Evolutionary conservation across 345 rosid genomes (phyloP).

Genomic region (Rubroshorea leprosula): DNA sequence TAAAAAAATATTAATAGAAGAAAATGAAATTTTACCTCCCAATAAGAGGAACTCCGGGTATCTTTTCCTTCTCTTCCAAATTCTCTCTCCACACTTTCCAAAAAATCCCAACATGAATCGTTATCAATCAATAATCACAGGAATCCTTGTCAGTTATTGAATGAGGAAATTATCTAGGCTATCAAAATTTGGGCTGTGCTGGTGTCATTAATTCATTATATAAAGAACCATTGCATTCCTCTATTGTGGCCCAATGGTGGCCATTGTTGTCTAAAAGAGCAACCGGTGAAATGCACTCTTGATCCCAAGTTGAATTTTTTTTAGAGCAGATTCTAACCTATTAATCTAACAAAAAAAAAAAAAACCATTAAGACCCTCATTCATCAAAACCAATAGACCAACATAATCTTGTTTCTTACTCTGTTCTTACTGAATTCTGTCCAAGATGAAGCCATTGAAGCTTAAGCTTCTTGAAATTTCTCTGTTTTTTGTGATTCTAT

Average conservation of each 20-base stretch:
- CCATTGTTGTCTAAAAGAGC: too few relatives aligned
- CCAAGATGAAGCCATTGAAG: constrained; percentile 23
- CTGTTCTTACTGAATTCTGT: constrained; percentile 1
- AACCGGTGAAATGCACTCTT: too few relatives aligned
- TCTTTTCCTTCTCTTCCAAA: too few relatives aligned
- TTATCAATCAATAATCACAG: neutral
- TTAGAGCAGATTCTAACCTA: too few relatives aligned
- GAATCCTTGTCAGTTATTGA: constrained; percentile 3
- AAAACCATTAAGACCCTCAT: neutral
- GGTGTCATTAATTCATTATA: constrained; percentile 9
- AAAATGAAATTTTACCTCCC: too few relatives aligned
- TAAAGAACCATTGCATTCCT: too few relatives aligned
- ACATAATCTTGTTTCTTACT: neutral
- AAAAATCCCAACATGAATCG: neutral
- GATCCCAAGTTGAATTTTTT: too few relatives aligned
- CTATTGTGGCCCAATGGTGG: too few relatives aligned
- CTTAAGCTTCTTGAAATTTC: constrained; percentile 17
- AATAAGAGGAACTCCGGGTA: too few relatives aligned
- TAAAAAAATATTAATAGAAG: too few relatives aligned
- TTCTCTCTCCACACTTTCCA: too few relatives aligned
- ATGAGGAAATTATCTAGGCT: neutral
- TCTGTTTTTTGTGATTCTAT: constrained; percentile 21
- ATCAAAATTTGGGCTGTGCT: neutral
- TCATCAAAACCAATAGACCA: neutral
- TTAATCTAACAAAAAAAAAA: too few relatives aligned